Base-by-base conservation (phyloP, 129 eudicot species). In the Tanacetum coccineum region DNA sequence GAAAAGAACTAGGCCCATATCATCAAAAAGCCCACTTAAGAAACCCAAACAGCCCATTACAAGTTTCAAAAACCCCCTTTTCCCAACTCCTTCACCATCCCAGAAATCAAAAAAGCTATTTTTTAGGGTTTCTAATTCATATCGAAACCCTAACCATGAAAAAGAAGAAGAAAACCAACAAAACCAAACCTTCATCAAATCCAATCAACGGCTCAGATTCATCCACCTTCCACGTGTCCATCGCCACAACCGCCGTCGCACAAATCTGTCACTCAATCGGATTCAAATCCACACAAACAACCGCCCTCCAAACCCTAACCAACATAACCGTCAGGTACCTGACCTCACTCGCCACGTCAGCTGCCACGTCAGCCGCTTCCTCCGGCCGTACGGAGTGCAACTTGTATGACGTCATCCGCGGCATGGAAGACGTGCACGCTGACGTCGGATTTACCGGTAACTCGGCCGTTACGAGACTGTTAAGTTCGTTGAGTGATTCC, bases 211-310 rank as follows among this genome's bases (percentile, higher is more conserved):
- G 17, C 44, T 3, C 13, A 2, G 4, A 64, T 20, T 36, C 81
- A 21, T 74, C 82, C 4, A 82, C 72, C 11, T 83, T 72, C 69
- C 48, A 72, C 32, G 66, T 46, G 25, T 51, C 73, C 6, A 59
- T 83, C 55, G 58, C 79, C 3, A 70, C 67, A 60, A 64, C 74
- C 46, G 82, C 96, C 39, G 81, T 83, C 54, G 76, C 89, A 11
- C 96, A 88, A 71, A 88, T 74, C 74, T 85, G 89, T 64, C 61
- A 71, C 14, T 82, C 96, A 13, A 62, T 70, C 32, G 89, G 89
- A 42, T 88, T 61, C 70, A 52, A 20, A 28, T 74, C 70, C 12
- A 68, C 82, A n/a, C 82, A 78, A 58, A 70, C 46, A 48, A 54
- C 89, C 6, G 89, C 87, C 10, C 82, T 77, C 51, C 18, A 77